Evolutionary conservation across 2,329 filamentous ascomycete species (phyloP), one percentile per base, ranked within the genome.

Genomic region (Aspergillus unguis): DNA sequence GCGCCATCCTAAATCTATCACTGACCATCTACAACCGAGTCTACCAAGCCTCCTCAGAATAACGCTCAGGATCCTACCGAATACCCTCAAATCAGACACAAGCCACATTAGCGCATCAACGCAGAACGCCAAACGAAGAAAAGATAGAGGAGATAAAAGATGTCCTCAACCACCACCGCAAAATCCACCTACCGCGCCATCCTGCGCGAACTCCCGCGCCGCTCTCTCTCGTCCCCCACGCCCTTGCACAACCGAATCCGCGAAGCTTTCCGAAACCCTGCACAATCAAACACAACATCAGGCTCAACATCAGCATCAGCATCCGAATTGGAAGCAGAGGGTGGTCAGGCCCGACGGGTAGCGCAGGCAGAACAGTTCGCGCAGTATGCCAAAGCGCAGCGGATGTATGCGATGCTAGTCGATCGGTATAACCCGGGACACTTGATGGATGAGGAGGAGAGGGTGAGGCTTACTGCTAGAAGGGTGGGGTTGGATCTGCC

Each of bases 381-480:
- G 27, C 81, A 84, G 52, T 97, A 96, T 69, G 80, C 94, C 23
- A 83, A 84, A 62, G 86, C 92, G n/a, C 94, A 99, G 77, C 80
- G 92, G 48, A 83, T 83, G 68, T 96, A 97, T 70, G 81, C 84
- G 27, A 86, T 84, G 11, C 75, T 97, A 40, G 71, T 97, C 35
- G 92, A 96, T 74, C 81, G 92, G 62, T 97, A 99, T 74, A 97
- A 97, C 71, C 91, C 91, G 0, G 91, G 92, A 17, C 90, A 95
- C 84, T 83, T 84, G 60, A 89, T 96, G 86, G 84, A 87, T 68
- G 85, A 95, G 73, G 80, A 85, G 67, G 92, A 97, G 76, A 80
- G 89, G 55, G 85, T 96, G 38, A 77, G 90, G 53, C 76, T 96
- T 76, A 88, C 88, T 49, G 94, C 94, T 6, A 79, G 90, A 72